Evolutionary conservation across 345 rosid genomes (phyloP), one percentile per base, ranked within the genome.

Genomic region (Ailanthus altissimus): DNA sequence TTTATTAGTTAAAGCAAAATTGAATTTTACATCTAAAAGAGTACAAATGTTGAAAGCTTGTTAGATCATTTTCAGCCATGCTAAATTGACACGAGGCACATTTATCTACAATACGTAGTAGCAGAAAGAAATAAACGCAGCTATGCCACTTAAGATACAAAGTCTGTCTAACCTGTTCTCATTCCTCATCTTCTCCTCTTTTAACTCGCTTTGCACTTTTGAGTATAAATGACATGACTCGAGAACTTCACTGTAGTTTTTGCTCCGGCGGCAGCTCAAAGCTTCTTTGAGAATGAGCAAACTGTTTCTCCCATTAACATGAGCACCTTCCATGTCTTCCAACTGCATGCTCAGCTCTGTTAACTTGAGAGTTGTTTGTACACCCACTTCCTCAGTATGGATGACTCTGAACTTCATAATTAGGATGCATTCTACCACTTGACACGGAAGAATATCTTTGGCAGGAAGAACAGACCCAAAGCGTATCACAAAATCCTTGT

Each of bases 401-500:
- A 84, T 16, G 54, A 89, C 89, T 81, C 87, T 85, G 65, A 88
- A 89, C 88, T 91, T 91, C 96, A 89, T 89, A 25, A 79, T 72
- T 13, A 89, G 89, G 72, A 89, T 84, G 90, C 96, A 91, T 76
- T 88, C 92, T 8, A 88, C 96, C 9, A 85, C 93, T 74, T 84
- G 96, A 51, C 92, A 84, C 26, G 90, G 92, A 69, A 87, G 86
- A 73, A 89, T 84, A 67, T 86, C 91, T 78, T 80, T 89, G 2
- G 96, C 96, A n/a, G 96, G 87, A 73, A 91, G 92, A 69, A 91
- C 85, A 7, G 96, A 89, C 50, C 96, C 96, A 67, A 89, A 91
- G 40, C 92, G 86, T 32, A 89, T 83, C n/a, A 91, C 86, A 46
- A 91, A 91, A 81, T 91, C 96, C 82, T 85, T 89, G 79, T 89